A percentile compares a stretch with the other conserved stretches of the same genome.
phyloP scores from a whole-genome alignment of 2,329 filamentous ascomycete species.

The Lecanicillium sp. region DNA sequence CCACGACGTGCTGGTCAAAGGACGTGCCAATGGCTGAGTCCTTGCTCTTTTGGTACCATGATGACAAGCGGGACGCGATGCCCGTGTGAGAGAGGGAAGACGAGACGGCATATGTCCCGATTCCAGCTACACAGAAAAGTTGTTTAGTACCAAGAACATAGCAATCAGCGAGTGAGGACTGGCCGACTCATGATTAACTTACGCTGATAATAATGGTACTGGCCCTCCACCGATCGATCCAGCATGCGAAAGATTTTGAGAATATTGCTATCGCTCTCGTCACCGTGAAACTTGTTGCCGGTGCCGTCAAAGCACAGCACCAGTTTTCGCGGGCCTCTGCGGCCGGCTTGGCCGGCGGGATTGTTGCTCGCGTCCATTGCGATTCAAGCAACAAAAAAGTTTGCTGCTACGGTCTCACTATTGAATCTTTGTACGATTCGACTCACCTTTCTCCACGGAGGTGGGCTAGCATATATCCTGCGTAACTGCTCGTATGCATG shows the following conservation, averaged over 20 bases:
- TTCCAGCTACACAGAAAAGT: slow-evolving; percentile 42
- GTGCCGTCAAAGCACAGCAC: slow-evolving; percentile 58
- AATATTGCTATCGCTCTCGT: slow-evolving; percentile 58
- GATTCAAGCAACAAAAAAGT: too few species aligned
- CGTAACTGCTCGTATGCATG: too few species aligned
- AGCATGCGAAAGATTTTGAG: slow-evolving; percentile 65
- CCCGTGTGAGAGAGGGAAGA: slow-evolving; percentile 51
- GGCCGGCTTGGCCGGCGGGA: too few species aligned
- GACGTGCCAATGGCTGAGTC: slow-evolving; percentile 74
- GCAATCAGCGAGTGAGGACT: not conserved
- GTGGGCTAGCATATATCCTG: too few species aligned
- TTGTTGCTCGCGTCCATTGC: too few species aligned
- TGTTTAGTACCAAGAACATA: not conserved
- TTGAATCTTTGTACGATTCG: too few species aligned
- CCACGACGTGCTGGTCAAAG: slow-evolving; percentile 77
- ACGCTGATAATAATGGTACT: slow-evolving; percentile 60
- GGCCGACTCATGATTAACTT: slow-evolving; percentile 20
- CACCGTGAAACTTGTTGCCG: slow-evolving; percentile 55
- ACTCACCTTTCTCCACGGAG: too few species aligned
- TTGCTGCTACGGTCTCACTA: too few species aligned
- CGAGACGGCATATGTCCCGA: slow-evolving; percentile 64
- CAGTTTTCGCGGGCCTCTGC: slow-evolving; percentile 33
- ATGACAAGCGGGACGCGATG: slow-evolving; percentile 47
- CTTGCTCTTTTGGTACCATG: slow-evolving; percentile 65
- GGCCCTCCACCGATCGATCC: slow-evolving; percentile 53